Percentiles rank a stretch among this genome's conserved stretches.
Evolutionary conservation across 2,329 filamentous ascomycete species (phyloP).

Genomic region (Pezicula neosporulosa): DNA sequence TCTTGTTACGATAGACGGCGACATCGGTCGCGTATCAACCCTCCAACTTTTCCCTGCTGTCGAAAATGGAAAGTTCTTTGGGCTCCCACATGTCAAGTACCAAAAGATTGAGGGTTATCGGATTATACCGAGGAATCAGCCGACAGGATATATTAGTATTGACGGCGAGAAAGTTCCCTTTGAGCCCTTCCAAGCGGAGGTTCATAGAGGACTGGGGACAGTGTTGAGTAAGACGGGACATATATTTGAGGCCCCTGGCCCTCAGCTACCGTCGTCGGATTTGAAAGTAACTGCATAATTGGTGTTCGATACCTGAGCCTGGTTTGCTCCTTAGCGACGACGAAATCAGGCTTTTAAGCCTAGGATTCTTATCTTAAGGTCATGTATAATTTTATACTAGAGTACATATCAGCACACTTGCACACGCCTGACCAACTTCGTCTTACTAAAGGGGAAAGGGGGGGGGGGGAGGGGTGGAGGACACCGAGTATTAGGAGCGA

Average conservation of each 20-base stretch:
- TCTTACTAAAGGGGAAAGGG: no score
- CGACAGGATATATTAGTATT: constrained; percentile 81
- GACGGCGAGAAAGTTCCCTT: constrained; percentile 86
- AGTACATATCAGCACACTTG: no score
- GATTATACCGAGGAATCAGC: constrained; percentile 66
- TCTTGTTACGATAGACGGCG: constrained; percentile 72
- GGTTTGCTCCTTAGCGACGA: no score
- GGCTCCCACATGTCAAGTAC: constrained; percentile 71
- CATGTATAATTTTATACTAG: no score
- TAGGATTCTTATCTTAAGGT: no score
- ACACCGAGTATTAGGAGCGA: no score
- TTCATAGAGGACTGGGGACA: constrained; percentile 75
- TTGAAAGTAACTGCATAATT: neutral
- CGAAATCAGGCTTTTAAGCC: no score
- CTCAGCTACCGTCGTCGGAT: neutral
- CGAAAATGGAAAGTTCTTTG: constrained; percentile 70
- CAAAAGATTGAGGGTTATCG: constrained; percentile 79
- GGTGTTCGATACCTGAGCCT: neutral
- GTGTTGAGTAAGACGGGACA: constrained; percentile 63
- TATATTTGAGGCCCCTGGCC: neutral
- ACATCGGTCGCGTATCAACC: constrained; percentile 61
- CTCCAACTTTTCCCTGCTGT: constrained; percentile 66
- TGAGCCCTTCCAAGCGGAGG: constrained; percentile 82
- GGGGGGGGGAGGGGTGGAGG: no score
- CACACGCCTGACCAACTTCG: no score